Conservation (phyloP, 352 stramenopile genomes). For the Globisporangium cystogenes region DNA sequence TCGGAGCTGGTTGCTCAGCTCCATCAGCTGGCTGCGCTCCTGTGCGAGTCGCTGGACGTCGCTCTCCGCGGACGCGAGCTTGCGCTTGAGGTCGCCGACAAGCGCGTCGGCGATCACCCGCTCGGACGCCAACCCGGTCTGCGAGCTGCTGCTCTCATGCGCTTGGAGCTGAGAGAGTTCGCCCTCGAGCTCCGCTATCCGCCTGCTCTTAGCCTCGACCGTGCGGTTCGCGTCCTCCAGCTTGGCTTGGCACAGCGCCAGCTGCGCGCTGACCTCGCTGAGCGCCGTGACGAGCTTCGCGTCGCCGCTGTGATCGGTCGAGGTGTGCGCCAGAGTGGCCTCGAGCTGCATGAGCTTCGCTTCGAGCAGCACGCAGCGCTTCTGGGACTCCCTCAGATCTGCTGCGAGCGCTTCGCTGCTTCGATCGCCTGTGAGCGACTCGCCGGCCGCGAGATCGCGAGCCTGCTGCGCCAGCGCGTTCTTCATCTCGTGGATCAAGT, state of each 20-base stretch:
- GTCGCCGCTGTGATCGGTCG: background rate
- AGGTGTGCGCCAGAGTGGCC: background rate
- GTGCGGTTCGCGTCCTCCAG: slow-evolving; percentile 31
- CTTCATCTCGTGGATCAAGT: slow-evolving; percentile 78
- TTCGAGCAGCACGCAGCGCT: slow-evolving; percentile 38
- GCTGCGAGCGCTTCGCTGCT: slow-evolving; percentile 9
- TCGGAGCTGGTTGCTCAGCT: slow-evolving; percentile 73
- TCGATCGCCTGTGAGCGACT: background rate
- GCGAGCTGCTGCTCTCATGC: background rate
- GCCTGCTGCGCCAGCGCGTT: slow-evolving; percentile 55
- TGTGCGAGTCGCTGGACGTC: slow-evolving; percentile 63
- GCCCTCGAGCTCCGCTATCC: slow-evolving; percentile 38
- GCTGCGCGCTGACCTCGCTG: slow-evolving; percentile 13
- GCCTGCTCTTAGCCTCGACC: slow-evolving; percentile 36
- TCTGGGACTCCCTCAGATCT: slow-evolving; percentile 28
- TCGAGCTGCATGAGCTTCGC: slow-evolving; percentile 27
- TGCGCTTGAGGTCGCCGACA: slow-evolving; percentile 31
- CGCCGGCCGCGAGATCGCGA: slow-evolving; percentile 4
- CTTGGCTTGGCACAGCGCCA: slow-evolving; percentile 37
- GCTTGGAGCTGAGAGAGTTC: slow-evolving; percentile 19
- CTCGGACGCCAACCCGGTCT: background rate
- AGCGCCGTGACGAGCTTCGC: slow-evolving; percentile 2
- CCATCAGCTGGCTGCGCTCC: slow-evolving; percentile 71
- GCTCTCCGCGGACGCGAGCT: slow-evolving; percentile 33
- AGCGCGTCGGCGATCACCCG: slow-evolving; percentile 25